These are phyloP conservation scores for Didymella pomorum DNA, from an alignment of 2,329 filamentous ascomycete genomes.

Conservation along the genomic window DNA sequence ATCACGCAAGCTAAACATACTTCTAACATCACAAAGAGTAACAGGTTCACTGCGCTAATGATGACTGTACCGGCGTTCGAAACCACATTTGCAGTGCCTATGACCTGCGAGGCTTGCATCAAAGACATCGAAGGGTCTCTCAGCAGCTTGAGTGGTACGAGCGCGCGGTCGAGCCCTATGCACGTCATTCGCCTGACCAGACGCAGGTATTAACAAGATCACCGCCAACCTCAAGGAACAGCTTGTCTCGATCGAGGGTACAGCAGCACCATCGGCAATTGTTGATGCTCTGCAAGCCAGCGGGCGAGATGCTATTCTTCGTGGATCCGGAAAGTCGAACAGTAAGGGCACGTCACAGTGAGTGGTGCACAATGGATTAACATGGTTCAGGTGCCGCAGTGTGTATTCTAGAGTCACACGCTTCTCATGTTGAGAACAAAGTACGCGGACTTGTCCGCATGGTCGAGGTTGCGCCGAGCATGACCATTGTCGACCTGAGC, in stretches of 20 bases:
- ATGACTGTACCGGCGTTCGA: constrained; percentile 57
- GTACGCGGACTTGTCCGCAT: constrained; percentile 90
- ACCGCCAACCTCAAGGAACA: constrained; percentile 84
- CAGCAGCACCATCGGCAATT: constrained; percentile 88
- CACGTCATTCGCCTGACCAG: constrained; percentile 36
- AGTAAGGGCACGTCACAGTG: constrained; percentile 63
- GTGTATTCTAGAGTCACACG: constrained; percentile 91
- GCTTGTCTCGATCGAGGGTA: constrained; percentile 84
- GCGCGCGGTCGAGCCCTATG: constrained; percentile 24
- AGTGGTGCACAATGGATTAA: constrained; percentile 13
- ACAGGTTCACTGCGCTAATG: not conserved
- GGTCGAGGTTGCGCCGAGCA: constrained; percentile 82
- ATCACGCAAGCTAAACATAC: constrained; percentile 9
- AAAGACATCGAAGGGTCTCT: constrained; percentile 84
- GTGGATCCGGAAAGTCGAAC: constrained; percentile 85
- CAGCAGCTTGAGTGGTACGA: constrained; percentile 71
- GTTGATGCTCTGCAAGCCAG: constrained; percentile 88
- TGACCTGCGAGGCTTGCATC: constrained; percentile 90
- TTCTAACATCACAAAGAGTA: not conserved
- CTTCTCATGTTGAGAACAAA: constrained; percentile 65
- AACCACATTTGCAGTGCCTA: constrained; percentile 93
- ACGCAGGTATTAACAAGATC: constrained; percentile 78
- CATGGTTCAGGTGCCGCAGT: constrained; percentile 74
- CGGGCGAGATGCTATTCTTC: constrained; percentile 90
- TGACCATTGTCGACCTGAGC: constrained; percentile 87